Conservation (phyloP, 2,329 filamentous ascomycete species). For the Bertia moriformis region DNA sequence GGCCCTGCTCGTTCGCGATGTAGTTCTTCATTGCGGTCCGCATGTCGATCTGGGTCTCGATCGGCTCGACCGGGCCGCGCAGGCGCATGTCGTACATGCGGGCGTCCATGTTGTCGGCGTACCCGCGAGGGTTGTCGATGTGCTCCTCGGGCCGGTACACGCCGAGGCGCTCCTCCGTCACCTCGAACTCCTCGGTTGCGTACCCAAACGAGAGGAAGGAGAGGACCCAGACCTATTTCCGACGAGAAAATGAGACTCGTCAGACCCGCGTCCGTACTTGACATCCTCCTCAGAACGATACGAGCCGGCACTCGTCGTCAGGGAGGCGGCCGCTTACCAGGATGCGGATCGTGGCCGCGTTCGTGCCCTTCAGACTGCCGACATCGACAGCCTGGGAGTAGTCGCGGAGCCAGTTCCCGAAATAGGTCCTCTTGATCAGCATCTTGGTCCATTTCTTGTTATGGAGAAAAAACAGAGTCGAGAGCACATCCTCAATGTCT, state of each 20-base stretch:
- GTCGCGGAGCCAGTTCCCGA: slow-evolving; percentile 76
- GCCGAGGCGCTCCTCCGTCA: slow-evolving; percentile 65
- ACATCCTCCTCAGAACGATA: no score
- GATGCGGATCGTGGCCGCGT: slow-evolving; percentile 64
- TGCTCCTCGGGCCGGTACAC: slow-evolving; percentile 67
- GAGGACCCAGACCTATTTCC: slow-evolving; percentile 61
- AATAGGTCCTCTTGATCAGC: slow-evolving; percentile 66
- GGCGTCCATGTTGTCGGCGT: slow-evolving; percentile 76
- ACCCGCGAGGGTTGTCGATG: slow-evolving; percentile 68
- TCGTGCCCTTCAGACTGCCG: slow-evolving; percentile 64
- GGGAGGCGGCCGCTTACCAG: slow-evolving; percentile 27
- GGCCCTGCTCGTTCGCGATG: slow-evolving; percentile 76
- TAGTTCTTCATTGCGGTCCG: slow-evolving; percentile 98
- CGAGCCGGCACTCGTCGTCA: not conserved
- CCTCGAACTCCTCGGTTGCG: slow-evolving; percentile 74
- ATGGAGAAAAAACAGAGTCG: slow-evolving; percentile 60
- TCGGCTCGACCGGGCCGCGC: slow-evolving; percentile 59
- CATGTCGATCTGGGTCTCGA: slow-evolving; percentile 60
- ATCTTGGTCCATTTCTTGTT: slow-evolving; percentile 76
- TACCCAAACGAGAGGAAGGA: slow-evolving; percentile 73
- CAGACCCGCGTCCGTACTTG: slow-evolving; percentile 1
- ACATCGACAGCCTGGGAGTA: slow-evolving; percentile 76
- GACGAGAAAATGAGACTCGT: slow-evolving; percentile 5
- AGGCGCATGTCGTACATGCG: slow-evolving; percentile 68
- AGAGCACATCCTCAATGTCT: slow-evolving; percentile 73